Conservation (phyloP, 2,329 filamentous ascomycete genomes). For the Amauroascus verrucosus region DNA sequence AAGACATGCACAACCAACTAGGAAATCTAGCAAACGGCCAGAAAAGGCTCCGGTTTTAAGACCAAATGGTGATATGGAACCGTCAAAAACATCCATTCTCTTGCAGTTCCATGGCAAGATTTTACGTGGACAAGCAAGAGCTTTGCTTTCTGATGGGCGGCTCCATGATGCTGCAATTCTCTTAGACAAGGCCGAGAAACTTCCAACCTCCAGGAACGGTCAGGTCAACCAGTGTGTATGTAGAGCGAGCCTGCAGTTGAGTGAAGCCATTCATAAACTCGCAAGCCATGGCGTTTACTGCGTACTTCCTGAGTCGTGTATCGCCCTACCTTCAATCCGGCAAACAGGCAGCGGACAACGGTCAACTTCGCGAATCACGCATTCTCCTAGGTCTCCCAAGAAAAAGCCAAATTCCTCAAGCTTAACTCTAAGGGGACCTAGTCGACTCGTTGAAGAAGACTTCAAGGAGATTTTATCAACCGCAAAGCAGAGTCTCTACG, state of each 20-base stretch:
- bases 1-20: not conserved
- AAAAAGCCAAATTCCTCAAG: conserved; percentile 14
- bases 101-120: conserved; percentile 41
- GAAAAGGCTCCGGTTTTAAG: conserved; percentile 20
- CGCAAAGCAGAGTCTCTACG: conserved; percentile 27
- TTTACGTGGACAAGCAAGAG: conserved; percentile 31
- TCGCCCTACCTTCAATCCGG: conserved; percentile 67
- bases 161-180: conserved; percentile 50
- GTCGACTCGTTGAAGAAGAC: conserved; percentile 24
- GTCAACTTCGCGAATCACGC: conserved; percentile 22
- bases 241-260: conserved; percentile 30
- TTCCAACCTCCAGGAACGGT: conserved; percentile 43
- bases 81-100: conserved; percentile 26
- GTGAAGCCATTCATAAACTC: conserved; percentile 44
- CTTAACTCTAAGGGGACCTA: not conserved
- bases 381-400: conserved; percentile 21
- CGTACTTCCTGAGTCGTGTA: conserved; percentile 81
- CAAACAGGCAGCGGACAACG: conserved; percentile 21
- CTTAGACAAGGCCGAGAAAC: conserved; percentile 35
- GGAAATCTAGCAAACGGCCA: not conserved
- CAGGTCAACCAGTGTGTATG: conserved; percentile 45
- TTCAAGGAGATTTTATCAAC: conserved; percentile 30
- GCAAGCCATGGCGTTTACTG: conserved; percentile 74
- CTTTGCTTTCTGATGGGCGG: conserved; percentile 35
- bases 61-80: conserved; percentile 8